Base-by-base conservation (phyloP, 176 grass and related monocot genomes). In the Puya raimondii region DNA sequence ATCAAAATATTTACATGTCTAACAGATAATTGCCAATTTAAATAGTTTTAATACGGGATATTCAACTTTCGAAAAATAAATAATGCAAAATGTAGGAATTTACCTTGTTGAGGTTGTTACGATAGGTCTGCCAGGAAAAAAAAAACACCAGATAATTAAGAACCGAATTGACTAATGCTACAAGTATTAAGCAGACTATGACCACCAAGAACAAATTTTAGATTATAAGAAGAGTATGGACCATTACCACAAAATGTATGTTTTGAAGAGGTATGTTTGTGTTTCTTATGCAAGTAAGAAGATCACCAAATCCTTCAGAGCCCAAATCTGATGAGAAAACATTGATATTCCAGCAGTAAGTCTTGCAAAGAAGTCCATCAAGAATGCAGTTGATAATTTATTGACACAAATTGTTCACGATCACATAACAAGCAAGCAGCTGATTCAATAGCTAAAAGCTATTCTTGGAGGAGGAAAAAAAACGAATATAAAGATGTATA, bases 21-120 rank as follows among this genome's bases (percentile, higher is more conserved):
- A 42, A 42, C 33, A 42, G 33, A 42, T 42, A 42, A 42, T 42
- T 42, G 4, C 33, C 33, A 42, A 42, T 56, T n/a, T 13, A n/a
- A 56, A 56, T 56, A n/a, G 14, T 56, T 56, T 56, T 56, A n/a
- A 56, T 42, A 56, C n/a, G 14, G 5, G 52, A 56, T 56, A 56
- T 13, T 14, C 52, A 56, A 56, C 12, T 9, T 61, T 61, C 10
- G 8, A 11, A 61, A 20, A 18, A 61, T 16, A 20, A 61, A 22
- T 22, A 61, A 61, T 61, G 56, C 10, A 20, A 2, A 61, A 18
- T 61, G 56, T 21, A 50, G 68, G 65, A 69, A 12, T 68, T 54
- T 99, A 93, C 94, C 94, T 99, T 99, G 78, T 99, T 99, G 72
- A 99, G 94, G 75, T 99, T 99, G 80, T 99, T 99, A 61, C 94